These are phyloP conservation scores for Deuterostichococcus epilithicus DNA, from an alignment of 139 green algal genomes.

Conservation along the genomic window DNA sequence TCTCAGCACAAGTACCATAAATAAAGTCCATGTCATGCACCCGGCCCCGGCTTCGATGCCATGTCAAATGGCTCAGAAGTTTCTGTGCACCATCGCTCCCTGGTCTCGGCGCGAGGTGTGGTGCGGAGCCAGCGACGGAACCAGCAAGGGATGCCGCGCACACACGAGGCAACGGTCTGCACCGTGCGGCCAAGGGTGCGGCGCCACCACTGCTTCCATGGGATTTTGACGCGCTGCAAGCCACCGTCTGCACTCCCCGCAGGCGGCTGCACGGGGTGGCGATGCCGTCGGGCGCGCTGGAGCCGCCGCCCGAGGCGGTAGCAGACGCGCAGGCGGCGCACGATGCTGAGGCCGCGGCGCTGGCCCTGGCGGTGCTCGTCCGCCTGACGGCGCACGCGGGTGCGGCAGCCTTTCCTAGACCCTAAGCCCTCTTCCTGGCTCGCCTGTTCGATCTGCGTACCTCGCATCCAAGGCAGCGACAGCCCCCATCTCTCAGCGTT, in stretches of 20 bases:
- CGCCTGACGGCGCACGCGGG: slow-evolving; percentile 50
- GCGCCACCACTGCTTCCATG: neutral
- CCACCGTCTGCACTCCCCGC: neutral
- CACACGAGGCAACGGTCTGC: too few relatives aligned
- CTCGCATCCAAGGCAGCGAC: neutral
- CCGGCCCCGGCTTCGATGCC: too few relatives aligned
- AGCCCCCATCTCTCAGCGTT: too few relatives aligned
- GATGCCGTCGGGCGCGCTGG: neutral
- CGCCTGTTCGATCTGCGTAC: too few relatives aligned
- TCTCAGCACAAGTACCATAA: too few relatives aligned
- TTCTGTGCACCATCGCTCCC: too few relatives aligned
- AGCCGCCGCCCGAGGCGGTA: neutral
- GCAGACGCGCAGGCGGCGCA: neutral
- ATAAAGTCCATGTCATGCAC: too few relatives aligned
- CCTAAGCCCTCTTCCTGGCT: neutral
- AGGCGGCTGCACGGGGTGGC: slow-evolving; percentile 15
- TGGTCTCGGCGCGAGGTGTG: too few relatives aligned
- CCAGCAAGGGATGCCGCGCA: too few relatives aligned
- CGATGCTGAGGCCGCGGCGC: slow-evolving; percentile 24
- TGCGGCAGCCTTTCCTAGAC: neutral
- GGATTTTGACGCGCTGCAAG: neutral
- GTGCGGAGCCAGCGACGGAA: too few relatives aligned
- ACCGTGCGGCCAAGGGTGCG: too few relatives aligned
- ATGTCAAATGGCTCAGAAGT: too few relatives aligned
- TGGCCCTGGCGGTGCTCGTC: slow-evolving; percentile 53